Base-by-base conservation (phyloP, 345 rosid genomes). In the Trapa incisa region DNA sequence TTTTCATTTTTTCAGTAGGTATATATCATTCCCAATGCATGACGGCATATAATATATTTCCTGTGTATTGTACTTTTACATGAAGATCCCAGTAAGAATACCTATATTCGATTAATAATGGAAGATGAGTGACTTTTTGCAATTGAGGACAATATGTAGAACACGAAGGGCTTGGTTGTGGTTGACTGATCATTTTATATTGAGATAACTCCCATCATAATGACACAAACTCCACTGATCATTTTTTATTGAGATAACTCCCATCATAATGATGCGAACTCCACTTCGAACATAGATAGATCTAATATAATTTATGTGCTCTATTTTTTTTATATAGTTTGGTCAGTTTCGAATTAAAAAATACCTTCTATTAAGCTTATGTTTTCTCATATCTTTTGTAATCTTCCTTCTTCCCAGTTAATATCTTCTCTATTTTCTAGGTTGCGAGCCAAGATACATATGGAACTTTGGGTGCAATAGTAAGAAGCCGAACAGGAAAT, bases 381-480 rank as follows among this genome's bases (percentile, higher is more conserved):
- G 5, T 8, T 22, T 17, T 65, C 22, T 65, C 13, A 32, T 33
- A 6, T 22, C 47, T 22, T 39, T 67, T 7, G 6, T 47, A 12
- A 2, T 29, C 6, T 5, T 17, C 16, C 29, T 43, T 42, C 12
- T 60, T 47, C 14, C 5, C 5, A 6, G 35, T 56, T 68, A 53
- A 50, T 37, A 37, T 58, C 47, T n/a, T 48, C 32, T 62, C 61
- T 41, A 64, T 78, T 54, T 66, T 77, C 52, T 37, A 93, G 99
- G 99, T 93, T 72, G 97, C 99, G 60, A 90, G 89, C 70, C 99
- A 90, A 74, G 90, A 88, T 81, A 87, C 92, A 37, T 94, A 85
- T 82, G 99, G 97, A 80, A 94, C 99, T 72, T 71, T 94, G 56
- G 99, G 97, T 71, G 97, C 97, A 58, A 90, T 94, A 68, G 99